Evolutionary conservation across 169 alveolate species (phyloP).

Genomic region (Theileria sp.): DNA sequence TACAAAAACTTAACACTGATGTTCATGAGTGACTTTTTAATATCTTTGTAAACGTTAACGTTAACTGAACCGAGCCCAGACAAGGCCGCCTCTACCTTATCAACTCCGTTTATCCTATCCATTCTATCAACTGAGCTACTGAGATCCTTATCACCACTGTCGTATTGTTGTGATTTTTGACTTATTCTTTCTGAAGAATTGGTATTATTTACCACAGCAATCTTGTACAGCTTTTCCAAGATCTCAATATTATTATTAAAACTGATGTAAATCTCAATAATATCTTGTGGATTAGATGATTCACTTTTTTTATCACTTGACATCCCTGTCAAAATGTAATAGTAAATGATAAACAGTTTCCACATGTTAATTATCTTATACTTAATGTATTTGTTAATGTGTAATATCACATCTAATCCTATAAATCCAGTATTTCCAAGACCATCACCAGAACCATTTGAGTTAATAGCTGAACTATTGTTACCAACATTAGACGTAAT

Average conservation of each 20-base stretch:
- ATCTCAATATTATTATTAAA: not conserved
- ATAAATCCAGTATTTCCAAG: not conserved
- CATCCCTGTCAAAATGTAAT: slow-evolving; percentile 1
- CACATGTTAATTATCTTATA: slow-evolving; percentile 16
- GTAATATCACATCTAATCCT: not conserved
- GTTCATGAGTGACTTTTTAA: slow-evolving; percentile 2
- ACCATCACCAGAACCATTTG: not conserved
- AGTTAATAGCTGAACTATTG: not conserved
- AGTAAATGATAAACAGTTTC: slow-evolving; percentile 16
- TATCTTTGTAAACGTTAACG: not conserved
- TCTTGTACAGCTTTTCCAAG: not conserved
- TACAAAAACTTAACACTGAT: slow-evolving; percentile 5
- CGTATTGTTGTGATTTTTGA: not conserved
- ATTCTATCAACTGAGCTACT: not conserved
- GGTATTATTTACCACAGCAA: not conserved
- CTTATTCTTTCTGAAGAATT: not conserved
- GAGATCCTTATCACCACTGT: not conserved
- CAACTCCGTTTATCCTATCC: not conserved
- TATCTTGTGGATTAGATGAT: not conserved
- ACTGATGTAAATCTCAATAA: slow-evolving; percentile 1
- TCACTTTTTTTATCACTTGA: not conserved
- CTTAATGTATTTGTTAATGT: slow-evolving; percentile 9
- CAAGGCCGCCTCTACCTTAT: not conserved
- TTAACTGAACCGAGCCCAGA: not conserved
- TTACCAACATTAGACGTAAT: not conserved